Conservation (phyloP, 176 grass and related monocot species). For the Oryza nivara region DNA sequence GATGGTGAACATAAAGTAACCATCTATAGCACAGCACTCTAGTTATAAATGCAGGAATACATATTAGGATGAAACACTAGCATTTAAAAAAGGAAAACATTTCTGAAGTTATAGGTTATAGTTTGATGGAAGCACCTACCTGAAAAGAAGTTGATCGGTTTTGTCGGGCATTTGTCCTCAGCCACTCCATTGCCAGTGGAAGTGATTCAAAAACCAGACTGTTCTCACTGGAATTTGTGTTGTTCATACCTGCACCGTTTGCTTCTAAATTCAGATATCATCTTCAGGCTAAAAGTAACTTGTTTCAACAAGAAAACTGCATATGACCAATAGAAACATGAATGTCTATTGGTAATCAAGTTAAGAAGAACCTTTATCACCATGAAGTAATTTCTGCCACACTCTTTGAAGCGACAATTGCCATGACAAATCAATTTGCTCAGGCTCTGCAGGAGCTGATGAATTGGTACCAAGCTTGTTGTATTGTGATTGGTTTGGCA, state of each 20-base stretch:
- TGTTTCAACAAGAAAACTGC: constrained; percentile 17
- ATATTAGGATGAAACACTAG: background rate
- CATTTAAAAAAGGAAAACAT: background rate
- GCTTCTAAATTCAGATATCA: constrained; percentile 10
- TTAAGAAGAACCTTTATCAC: constrained; percentile 55
- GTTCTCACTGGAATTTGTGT: constrained; percentile 32
- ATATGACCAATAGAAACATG: background rate
- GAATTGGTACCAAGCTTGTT: constrained; percentile 81
- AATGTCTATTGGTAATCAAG: constrained; percentile 12
- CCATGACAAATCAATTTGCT: constrained; percentile 90
- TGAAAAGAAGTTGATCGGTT: constrained; percentile 60
- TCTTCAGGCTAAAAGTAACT: background rate
- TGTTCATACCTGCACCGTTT: constrained; percentile 53
- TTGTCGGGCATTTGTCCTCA: constrained; percentile 62
- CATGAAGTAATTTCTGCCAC: constrained; percentile 76
- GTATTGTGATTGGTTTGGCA: constrained; percentile 90
- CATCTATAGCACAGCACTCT: background rate
- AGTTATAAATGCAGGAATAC: background rate
- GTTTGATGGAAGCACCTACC: constrained; percentile 48
- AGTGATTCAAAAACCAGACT: constrained; percentile 76
- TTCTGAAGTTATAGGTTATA: too few relatives aligned
- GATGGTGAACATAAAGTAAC: background rate
- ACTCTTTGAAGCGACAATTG: constrained; percentile 76
- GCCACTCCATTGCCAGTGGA: constrained; percentile 77
- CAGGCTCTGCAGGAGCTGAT: constrained; percentile 72